A percentile compares a stretch with the other conserved stretches of the same genome.
Evolutionary conservation across 768 basidiomycete genomes (phyloP).

Genomic region (Boletus reticulatus): DNA sequence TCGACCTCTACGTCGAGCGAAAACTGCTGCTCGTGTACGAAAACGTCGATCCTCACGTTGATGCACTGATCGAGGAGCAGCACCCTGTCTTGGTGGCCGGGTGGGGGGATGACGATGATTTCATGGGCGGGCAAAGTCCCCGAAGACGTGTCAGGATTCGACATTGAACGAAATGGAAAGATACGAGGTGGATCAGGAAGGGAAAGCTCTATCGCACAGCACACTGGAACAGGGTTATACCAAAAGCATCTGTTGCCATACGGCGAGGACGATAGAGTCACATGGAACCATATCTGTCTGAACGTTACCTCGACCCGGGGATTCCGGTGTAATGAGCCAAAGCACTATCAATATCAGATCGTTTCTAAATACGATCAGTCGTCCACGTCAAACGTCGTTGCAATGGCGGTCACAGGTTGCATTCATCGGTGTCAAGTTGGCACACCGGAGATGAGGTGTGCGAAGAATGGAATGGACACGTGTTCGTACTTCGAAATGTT

Average conservation of each 20-base stretch:
- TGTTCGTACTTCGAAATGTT: neutral
- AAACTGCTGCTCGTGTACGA: constrained; percentile 57
- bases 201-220: constrained; percentile 14
- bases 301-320: constrained; percentile 15
- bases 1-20: constrained; percentile 75
- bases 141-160: constrained; percentile 9
- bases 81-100: constrained; percentile 36
- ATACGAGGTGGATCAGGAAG: neutral
- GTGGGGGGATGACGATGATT: constrained; percentile 46
- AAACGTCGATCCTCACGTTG: constrained; percentile 51
- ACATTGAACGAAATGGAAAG: constrained; percentile 14
- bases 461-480: neutral
- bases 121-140: constrained; percentile 47
- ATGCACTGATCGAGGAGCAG: constrained; percentile 64
- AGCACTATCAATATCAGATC: constrained; percentile 11
- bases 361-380: constrained; percentile 2
- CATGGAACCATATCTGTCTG: constrained; percentile 11
- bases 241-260: neutral
- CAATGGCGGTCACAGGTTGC: neutral
- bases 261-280: constrained; percentile 11
- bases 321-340: constrained; percentile 10
- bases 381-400: neutral
- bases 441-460: constrained; percentile 5
- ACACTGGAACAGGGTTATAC: constrained; percentile 13
- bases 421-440: constrained; percentile 2